A percentile compares a stretch with the other conserved stretches of the same genome.
phyloP scores from a whole-genome alignment of 202 grass and related monocot species.

The Digitaria exilis region DNA sequence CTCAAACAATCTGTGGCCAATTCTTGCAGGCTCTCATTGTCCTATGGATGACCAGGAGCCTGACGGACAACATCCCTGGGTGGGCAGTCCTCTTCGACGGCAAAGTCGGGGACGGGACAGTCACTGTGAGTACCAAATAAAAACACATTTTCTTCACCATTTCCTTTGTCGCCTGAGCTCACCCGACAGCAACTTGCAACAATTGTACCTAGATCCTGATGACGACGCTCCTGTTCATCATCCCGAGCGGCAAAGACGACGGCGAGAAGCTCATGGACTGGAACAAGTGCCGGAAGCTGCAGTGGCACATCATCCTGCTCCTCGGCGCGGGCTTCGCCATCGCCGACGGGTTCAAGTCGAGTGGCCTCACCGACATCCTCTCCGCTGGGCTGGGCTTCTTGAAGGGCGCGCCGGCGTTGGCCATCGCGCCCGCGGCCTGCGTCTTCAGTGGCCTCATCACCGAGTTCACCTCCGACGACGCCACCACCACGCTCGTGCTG shows the following conservation, averaged over 20 bases:
- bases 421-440: slow-evolving; percentile 60
- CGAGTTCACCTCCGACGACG: slow-evolving; percentile 89
- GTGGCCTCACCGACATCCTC: slow-evolving; percentile 66
- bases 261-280: slow-evolving; percentile 95
- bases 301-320: slow-evolving; percentile 83
- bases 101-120: slow-evolving; percentile 75
- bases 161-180: not conserved
- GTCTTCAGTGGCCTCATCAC: slow-evolving; percentile 59
- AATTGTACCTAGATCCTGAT: slow-evolving; percentile 61
- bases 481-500: slow-evolving; percentile 72
- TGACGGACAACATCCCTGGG: slow-evolving; percentile 75
- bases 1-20: not conserved
- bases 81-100: slow-evolving; percentile 71
- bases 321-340: slow-evolving; percentile 89
- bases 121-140: slow-evolving; percentile 57
- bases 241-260: slow-evolving; percentile 69
- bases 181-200: not conserved
- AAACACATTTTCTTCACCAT: not conserved
- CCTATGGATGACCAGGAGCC: slow-evolving; percentile 84
- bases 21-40: slow-evolving; percentile 61
- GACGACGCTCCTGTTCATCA: slow-evolving; percentile 87
- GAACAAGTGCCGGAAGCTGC: slow-evolving; percentile 85
- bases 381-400: slow-evolving; percentile 63
- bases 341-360: slow-evolving; percentile 64
- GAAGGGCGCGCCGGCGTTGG: slow-evolving; percentile 51